These are phyloP conservation scores for Globisporangium takayamanum DNA, from an alignment of 352 stramenopile genomes.

Conservation along the genomic window DNA sequence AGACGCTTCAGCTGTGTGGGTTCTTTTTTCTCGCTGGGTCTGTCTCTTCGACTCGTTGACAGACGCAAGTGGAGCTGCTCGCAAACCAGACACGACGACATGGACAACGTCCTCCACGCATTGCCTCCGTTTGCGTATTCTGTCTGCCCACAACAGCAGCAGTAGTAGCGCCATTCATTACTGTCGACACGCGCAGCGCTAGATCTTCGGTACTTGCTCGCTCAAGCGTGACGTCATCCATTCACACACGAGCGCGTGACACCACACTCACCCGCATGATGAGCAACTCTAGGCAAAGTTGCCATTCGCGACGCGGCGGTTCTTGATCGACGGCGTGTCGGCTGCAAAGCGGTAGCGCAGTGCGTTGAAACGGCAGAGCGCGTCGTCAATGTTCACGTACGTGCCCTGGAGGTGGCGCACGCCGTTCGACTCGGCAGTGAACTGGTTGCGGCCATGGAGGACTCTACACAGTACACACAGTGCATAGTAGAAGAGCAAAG, in stretches of 20 bases:
- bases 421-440: conserved; percentile 55
- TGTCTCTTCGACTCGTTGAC: too few species aligned
- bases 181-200: not conserved
- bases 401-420: conserved; percentile 80
- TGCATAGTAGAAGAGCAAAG: not conserved
- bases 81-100: too few species aligned
- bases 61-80: too few species aligned
- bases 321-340: conserved; percentile 39
- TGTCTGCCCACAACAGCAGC: not conserved
- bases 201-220: not conserved
- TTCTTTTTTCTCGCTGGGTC: too few species aligned
- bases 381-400: conserved; percentile 87
- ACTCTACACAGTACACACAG: conserved; percentile 23
- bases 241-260: not conserved
- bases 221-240: not conserved
- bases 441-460: conserved; percentile 75
- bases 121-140: not conserved
- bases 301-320: conserved; percentile 61
- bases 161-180: not conserved
- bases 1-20: too few species aligned
- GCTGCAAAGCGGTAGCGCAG: conserved; percentile 48
- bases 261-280: not conserved
- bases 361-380: conserved; percentile 76
- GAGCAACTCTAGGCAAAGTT: conserved; percentile 45
- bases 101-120: too few species aligned